These are phyloP conservation scores for Phytophthora foliorum DNA, from an alignment of 352 stramenopile genomes.

Conservation along the genomic window DNA sequence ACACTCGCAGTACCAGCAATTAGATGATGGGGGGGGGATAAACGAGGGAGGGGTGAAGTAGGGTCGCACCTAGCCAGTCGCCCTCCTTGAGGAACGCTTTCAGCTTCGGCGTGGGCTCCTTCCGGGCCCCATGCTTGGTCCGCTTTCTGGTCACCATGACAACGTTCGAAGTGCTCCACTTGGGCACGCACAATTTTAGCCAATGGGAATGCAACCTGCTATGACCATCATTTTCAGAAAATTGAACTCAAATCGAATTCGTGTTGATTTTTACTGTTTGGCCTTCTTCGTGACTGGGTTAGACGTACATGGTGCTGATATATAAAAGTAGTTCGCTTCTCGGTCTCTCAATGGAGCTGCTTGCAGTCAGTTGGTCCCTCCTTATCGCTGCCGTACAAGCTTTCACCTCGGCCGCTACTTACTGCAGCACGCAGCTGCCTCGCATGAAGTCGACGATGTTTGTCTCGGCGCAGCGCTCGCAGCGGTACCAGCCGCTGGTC, in stretches of 20 bases:
- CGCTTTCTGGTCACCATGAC: conserved; percentile 6
- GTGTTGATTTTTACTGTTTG: conserved; percentile 5
- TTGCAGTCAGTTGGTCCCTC: too few species aligned
- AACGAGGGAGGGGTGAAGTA: not conserved
- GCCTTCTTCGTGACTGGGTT: conserved; percentile 4
- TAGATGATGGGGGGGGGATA: not conserved
- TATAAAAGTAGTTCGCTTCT: conserved; percentile 15
- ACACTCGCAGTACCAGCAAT: not conserved
- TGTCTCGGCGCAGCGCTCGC: conserved; percentile 57
- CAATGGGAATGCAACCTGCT: not conserved
- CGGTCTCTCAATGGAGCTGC: not conserved
- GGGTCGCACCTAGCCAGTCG: not conserved
- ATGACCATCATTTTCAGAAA: too few species aligned
- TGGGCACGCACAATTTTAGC: not conserved
- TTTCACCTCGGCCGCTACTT: conserved; percentile 4
- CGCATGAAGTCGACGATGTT: conserved; percentile 65
- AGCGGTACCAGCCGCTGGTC: conserved; percentile 79
- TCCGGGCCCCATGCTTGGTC: not conserved
- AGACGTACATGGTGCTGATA: conserved; percentile 17
- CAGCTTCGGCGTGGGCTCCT: not conserved
- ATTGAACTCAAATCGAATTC: too few species aligned
- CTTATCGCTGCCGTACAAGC: not conserved
- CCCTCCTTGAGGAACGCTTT: not conserved
- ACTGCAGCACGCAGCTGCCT: conserved; percentile 68
- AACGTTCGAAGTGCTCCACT: not conserved